Evolutionary conservation across 148 eudicot genomes (phyloP), one percentile per base, ranked within the genome.

Genomic region (Cornus florida): DNA sequence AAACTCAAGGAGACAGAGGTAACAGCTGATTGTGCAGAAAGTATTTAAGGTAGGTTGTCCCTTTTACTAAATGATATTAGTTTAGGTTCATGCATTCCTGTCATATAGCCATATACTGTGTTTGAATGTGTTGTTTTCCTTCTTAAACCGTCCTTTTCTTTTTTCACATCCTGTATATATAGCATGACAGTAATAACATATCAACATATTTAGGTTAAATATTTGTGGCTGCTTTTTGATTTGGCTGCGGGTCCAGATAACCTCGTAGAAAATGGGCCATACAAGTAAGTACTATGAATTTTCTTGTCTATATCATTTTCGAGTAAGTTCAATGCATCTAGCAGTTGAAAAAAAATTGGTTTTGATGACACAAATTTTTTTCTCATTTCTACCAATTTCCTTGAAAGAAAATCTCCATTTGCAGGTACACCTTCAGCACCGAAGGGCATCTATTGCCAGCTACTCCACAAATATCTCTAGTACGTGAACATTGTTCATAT

Each of bases 211-310:
- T 88, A 96, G 99, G 99, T 93, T 19, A 96, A 96, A 81, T 96
- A 96, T 81, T 75, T 96, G 83, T 96, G 99, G 99, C 91, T 96
- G 83, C 94, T 96, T 70, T 96, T 93, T 87, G 99, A 96, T 88
- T 86, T 96, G 86, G 99, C 98, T 71, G 98, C 91, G 80, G 99
- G 98, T 81, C 88, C 97, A 56, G 99, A 96, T 86, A 96, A 96
- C 85, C 92, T 96, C 68, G 94, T 96, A 59, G 99, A 96, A 89
- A 96, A 90, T 83, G 99, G 99, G 64, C 97, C 99, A 71, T 93
- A 96, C 89, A 91, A 86, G 99, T 96, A 85, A 85, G 93, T 85
- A 32, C 35, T 66, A 66, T 75, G 59, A 38, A 50, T 84, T 50
- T 60, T 69, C 78, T 31, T 9, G 3, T 64, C 57, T 57, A 11